A percentile compares a stretch with the other conserved stretches of the same genome.
Evolutionary conservation across 148 eudicot genomes (phyloP).

Genomic region (Hydrangea macrophylla): DNA sequence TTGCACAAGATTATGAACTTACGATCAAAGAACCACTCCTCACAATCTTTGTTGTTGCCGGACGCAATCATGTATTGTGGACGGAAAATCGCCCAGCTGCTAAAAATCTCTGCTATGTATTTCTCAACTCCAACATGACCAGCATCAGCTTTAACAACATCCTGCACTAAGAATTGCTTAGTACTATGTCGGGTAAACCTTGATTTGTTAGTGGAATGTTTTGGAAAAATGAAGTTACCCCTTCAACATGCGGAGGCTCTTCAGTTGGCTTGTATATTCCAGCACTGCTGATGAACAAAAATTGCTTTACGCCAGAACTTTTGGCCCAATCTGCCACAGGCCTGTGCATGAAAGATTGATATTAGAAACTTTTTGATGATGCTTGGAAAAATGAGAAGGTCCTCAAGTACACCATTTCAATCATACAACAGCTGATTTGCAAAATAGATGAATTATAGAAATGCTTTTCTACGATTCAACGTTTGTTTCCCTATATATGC

Average conservation of each 20-base stretch:
- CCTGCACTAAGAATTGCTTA: slow-evolving; percentile 36
- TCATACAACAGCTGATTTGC: background rate
- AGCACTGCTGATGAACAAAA: slow-evolving; percentile 88
- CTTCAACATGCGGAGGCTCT: slow-evolving; percentile 97
- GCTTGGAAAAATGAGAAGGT: background rate
- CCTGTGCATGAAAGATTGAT: slow-evolving; percentile 32
- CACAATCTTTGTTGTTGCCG: slow-evolving; percentile 97
- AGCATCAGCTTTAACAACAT: slow-evolving; percentile 76
- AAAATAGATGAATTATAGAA: background rate
- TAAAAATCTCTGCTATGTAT: slow-evolving; percentile 61
- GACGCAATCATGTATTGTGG: slow-evolving; percentile 97
- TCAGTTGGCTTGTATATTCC: slow-evolving; percentile 90
- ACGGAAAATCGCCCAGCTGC: slow-evolving; percentile 72
- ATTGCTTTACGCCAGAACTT: slow-evolving; percentile 66
- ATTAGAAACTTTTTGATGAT: too few relatives aligned
- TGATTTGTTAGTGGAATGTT: too few relatives aligned
- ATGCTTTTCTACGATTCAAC: too few relatives aligned
- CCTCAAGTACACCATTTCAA: background rate
- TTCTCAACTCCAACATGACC: slow-evolving; percentile 79
- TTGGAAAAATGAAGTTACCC: too few relatives aligned
- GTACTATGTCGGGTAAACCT: background rate
- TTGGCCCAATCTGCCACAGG: slow-evolving; percentile 98
- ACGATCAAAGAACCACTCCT: slow-evolving; percentile 99
- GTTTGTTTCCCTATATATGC: too few relatives aligned
- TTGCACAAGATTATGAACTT: slow-evolving; percentile 23